phyloP scores from a whole-genome alignment of 352 stramenopile species.

The Phytophthora ohioensis region DNA sequence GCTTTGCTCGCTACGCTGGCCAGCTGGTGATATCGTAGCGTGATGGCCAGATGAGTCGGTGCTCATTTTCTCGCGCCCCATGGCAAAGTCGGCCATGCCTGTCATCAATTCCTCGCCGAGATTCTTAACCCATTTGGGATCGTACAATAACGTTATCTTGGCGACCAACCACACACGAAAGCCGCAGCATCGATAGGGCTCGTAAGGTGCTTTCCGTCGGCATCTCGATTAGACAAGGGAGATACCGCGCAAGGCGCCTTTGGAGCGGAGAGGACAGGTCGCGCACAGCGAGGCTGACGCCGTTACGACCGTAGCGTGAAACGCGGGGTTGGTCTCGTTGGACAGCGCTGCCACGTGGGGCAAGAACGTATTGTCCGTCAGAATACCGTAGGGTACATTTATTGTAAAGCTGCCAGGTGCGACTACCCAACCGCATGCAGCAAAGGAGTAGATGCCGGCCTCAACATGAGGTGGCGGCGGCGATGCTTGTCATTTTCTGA shows the following conservation, averaged over 20 bases:
- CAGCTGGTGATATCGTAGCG: background rate
- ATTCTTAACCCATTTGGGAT: constrained; percentile 24
- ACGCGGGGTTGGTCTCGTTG: background rate
- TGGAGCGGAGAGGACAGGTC: constrained; percentile 5
- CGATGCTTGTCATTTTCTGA: constrained; percentile 7
- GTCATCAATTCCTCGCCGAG: constrained; percentile 10
- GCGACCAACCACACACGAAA: background rate
- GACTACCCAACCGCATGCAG: background rate
- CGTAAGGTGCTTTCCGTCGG: constrained; percentile 1
- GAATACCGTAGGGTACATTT: background rate
- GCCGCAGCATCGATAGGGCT: no score
- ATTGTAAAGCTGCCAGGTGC: background rate
- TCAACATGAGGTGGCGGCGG: background rate
- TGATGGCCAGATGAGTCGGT: constrained; percentile 20
- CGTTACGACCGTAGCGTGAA: background rate
- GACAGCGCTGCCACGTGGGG: background rate
- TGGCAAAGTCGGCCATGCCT: background rate
- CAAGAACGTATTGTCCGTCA: no score
- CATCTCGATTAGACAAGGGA: constrained; percentile 20
- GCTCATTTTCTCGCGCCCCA: constrained; percentile 17
- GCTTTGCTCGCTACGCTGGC: constrained; percentile 4
- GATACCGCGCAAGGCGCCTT: constrained; percentile 8
- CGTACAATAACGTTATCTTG: background rate
- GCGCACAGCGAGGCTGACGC: background rate
- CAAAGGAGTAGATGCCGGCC: no score